Conservation (phyloP, 2,329 filamentous ascomycete genomes). For the Pyricularia grisea region DNA sequence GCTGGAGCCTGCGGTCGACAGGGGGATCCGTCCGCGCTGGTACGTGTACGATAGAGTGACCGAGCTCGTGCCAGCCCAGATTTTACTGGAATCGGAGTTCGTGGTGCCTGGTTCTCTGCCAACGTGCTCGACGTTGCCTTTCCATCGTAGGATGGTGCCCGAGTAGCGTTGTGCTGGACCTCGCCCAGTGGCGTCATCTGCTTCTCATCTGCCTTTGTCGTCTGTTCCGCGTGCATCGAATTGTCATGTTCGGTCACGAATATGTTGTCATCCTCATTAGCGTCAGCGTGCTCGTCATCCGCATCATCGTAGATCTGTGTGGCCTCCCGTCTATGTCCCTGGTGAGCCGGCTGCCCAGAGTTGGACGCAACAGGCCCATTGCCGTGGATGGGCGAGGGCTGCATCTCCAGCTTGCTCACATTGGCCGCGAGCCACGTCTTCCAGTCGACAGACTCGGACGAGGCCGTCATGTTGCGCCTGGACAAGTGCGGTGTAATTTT, state of each 20-base stretch:
- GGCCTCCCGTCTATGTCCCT: neutral
- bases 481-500: neutral
- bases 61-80: neutral
- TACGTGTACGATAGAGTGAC: neutral
- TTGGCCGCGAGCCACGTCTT: conserved; percentile 45
- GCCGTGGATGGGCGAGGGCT: conserved; percentile 7
- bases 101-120: conserved; percentile 1
- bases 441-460: conserved; percentile 35
- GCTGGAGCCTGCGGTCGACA: neutral
- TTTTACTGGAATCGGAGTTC: neutral
- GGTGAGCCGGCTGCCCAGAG: neutral
- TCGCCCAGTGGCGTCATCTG: neutral
- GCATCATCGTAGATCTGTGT: conserved; percentile 5
- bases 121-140: neutral
- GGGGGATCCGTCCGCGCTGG: conserved; percentile 3
- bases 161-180: conserved; percentile 3
- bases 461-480: conserved; percentile 9
- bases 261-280: neutral
- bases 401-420: conserved; percentile 34
- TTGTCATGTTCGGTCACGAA: no score
- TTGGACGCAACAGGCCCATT: neutral
- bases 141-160: neutral
- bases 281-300: neutral
- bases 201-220: neutral
- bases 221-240: neutral